phyloP scores from a whole-genome alignment of 805 yeast genomes.

The Wickerhamomyces queroliae region DNA sequence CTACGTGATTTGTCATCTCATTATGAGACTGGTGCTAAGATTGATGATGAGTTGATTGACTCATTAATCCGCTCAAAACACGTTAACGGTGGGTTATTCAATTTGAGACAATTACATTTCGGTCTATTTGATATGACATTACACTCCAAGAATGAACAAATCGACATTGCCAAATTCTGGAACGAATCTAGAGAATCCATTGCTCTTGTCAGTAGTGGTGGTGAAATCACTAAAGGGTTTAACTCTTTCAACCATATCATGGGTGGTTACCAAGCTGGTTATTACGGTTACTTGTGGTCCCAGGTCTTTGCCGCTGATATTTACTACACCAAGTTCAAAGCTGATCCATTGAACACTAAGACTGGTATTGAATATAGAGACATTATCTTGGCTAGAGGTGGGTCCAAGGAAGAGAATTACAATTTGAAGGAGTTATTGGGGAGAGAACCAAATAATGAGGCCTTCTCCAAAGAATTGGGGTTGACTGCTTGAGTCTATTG shows the following conservation, averaged over 20 bases:
- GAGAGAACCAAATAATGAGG: slow-evolving; percentile 67
- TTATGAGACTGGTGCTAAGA: slow-evolving; percentile 49
- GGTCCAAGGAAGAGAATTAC: slow-evolving; percentile 63
- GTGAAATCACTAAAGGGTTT: slow-evolving; percentile 54
- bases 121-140: slow-evolving; percentile 72
- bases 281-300: slow-evolving; percentile 84
- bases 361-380: slow-evolving; percentile 68
- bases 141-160: slow-evolving; percentile 42
- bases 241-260: slow-evolving; percentile 75
- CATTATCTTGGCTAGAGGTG: slow-evolving; percentile 64
- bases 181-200: slow-evolving; percentile 59
- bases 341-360: slow-evolving; percentile 57
- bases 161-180: slow-evolving; percentile 57
- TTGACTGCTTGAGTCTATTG: slow-evolving; percentile 20
- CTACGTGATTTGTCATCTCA: slow-evolving; percentile 59
- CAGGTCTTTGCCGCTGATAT: slow-evolving; percentile 83
- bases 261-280: slow-evolving; percentile 80
- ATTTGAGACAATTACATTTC: slow-evolving; percentile 72
- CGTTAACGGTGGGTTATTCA: slow-evolving; percentile 69
- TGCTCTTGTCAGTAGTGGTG: slow-evolving; percentile 51
- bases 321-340: slow-evolving; percentile 62
- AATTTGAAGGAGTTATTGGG: slow-evolving; percentile 63
- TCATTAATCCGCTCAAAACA: slow-evolving; percentile 61
- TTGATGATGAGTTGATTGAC: slow-evolving; percentile 51
- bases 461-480: slow-evolving; percentile 68